Evolutionary conservation across 2,329 filamentous ascomycete genomes (phyloP).

Genomic region (Microdochium trichocladiopsis): DNA sequence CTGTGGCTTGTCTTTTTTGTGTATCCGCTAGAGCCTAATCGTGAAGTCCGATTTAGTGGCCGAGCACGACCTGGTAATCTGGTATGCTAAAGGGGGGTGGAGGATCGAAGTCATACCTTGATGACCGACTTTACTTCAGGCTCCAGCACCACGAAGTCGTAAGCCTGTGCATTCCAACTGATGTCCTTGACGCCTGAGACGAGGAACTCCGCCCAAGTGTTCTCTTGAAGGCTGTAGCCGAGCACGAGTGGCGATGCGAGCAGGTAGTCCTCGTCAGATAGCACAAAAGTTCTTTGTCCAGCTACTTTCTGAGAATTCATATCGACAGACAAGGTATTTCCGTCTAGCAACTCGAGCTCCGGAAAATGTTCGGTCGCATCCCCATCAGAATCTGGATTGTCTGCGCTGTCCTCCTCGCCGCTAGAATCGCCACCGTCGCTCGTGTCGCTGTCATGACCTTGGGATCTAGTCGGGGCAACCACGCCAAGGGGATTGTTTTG

Average conservation of each 20-base stretch:
- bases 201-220: conserved; percentile 78
- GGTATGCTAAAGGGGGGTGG: too few species aligned
- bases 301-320: too few species aligned
- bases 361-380: conserved; percentile 21
- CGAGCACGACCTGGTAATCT: too few species aligned
- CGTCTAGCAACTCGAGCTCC: conserved; percentile 30
- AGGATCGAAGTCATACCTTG: conserved; percentile 37
- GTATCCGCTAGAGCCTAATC: conserved; percentile 66
- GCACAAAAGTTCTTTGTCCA: too few species aligned
- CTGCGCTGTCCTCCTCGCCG: conserved; percentile 23
- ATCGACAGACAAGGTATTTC: too few species aligned
- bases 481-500: conserved; percentile 82
- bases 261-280: conserved; percentile 77
- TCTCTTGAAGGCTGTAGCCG: conserved; percentile 82
- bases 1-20: conserved; percentile 73
- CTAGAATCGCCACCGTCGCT: conserved; percentile 31
- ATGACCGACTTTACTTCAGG: conserved; percentile 58
- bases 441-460: conserved; percentile 38
- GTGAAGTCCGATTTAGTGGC: conserved; percentile 4
- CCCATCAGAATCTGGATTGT: conserved; percentile 9
- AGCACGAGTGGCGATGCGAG: conserved; percentile 79
- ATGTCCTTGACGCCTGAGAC: conserved; percentile 76
- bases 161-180: conserved; percentile 76
- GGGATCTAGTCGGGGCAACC: conserved; percentile 67
- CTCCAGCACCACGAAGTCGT: conserved; percentile 71